Percentiles rank a stretch among this genome's conserved stretches.
Conservation (phyloP, 768 basidiomycete genomes). For the Mycena epipterygia region DNA sequence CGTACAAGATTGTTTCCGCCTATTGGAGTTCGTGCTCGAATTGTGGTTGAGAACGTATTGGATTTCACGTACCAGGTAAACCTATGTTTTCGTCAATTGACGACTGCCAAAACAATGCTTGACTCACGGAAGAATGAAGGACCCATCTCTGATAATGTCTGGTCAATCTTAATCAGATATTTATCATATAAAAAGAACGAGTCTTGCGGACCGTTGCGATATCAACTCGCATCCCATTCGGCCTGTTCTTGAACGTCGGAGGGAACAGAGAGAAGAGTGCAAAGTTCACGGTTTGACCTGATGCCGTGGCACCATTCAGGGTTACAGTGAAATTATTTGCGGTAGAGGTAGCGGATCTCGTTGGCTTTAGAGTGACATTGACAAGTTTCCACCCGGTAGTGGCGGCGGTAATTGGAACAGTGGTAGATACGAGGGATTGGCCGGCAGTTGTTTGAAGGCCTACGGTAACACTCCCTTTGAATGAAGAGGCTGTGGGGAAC, state of each 20-base stretch:
- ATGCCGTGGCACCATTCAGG: constrained; percentile 49
- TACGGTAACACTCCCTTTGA: constrained; percentile 57
- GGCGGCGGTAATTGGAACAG: constrained; percentile 14
- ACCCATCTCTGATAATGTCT: constrained; percentile 63
- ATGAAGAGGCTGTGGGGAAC: constrained; percentile 61
- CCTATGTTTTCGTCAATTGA: neutral
- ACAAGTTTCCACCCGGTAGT: constrained; percentile 62
- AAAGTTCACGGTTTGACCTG: constrained; percentile 65
- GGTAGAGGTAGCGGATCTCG: constrained; percentile 52
- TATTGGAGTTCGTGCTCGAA: neutral
- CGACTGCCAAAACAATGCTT: neutral
- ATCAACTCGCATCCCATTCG: constrained; percentile 74
- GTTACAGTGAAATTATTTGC: constrained; percentile 69
- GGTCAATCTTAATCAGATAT: constrained; percentile 36
- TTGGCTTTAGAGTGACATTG: constrained; percentile 58
- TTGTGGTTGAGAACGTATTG: neutral
- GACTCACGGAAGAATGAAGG: constrained; percentile 69
- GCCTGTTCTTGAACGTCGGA: constrained; percentile 72
- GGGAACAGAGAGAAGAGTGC: constrained; percentile 77
- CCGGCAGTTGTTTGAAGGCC: constrained; percentile 56
- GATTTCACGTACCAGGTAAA: constrained; percentile 15
- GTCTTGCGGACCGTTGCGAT: constrained; percentile 60
- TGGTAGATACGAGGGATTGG: constrained; percentile 2
- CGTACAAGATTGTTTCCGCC: constrained; percentile 26
- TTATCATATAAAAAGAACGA: neutral